A percentile compares a stretch with the other conserved stretches of the same genome.
Evolutionary conservation across 768 basidiomycete genomes (phyloP).

Genomic region (Rubroboletus satanas): DNA sequence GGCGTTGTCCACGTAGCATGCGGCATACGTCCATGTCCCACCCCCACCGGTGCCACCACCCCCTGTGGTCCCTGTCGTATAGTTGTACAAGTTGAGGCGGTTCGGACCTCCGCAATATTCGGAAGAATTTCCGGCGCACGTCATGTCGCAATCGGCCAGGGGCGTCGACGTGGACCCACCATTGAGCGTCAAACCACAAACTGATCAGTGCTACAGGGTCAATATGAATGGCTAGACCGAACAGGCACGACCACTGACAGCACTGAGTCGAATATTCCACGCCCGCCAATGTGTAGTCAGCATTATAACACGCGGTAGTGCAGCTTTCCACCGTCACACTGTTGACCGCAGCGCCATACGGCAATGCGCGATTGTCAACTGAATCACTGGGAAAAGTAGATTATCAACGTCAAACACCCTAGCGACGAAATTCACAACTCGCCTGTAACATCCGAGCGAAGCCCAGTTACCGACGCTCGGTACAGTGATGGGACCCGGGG

Average conservation of each 20-base stretch:
- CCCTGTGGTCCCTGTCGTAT: neutral
- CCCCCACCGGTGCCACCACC: neutral
- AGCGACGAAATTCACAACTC: constrained; percentile 8
- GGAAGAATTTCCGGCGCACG: constrained; percentile 26
- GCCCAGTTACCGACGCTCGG: constrained; percentile 59
- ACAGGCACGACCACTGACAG: constrained; percentile 34
- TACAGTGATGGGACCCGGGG: constrained; percentile 50
- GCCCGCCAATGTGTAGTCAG: constrained; percentile 41
- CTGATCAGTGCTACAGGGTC: constrained; percentile 38
- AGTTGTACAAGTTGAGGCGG: constrained; percentile 29
- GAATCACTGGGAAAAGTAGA: constrained; percentile 31
- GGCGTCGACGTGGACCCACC: constrained; percentile 35
- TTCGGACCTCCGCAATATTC: constrained; percentile 76
- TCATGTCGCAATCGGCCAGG: constrained; percentile 49
- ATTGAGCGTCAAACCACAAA: constrained; percentile 15
- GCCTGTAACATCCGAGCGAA: constrained; percentile 76
- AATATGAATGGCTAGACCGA: constrained; percentile 34
- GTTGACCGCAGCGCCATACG: constrained; percentile 31
- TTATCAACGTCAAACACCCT: neutral
- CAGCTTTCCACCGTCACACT: constrained; percentile 49
- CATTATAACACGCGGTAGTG: constrained; percentile 43
- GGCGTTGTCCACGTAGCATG: constrained; percentile 72
- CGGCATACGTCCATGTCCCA: constrained; percentile 52
- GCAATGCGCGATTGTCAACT: constrained; percentile 31
- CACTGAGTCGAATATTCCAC: constrained; percentile 47